Evolutionary conservation across 352 stramenopile species (phyloP).

Genomic region (Thalassiosira exigua): DNA sequence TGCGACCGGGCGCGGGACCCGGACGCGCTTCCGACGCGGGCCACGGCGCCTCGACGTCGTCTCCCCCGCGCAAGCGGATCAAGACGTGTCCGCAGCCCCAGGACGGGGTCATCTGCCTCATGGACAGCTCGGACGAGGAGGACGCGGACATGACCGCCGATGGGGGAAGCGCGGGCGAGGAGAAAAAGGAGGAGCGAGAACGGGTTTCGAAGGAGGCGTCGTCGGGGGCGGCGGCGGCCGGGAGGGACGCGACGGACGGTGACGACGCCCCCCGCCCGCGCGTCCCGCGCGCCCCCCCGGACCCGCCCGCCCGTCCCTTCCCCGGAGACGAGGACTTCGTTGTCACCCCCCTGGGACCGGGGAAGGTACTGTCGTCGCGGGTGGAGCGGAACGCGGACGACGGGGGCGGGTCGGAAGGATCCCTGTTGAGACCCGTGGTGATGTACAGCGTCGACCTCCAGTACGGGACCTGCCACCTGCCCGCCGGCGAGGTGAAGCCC

Average conservation of each 20-base stretch:
- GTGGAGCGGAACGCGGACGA: conserved; percentile 42
- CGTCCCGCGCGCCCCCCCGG: conserved; percentile 17
- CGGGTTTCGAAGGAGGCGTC: background rate
- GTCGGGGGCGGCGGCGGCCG: background rate
- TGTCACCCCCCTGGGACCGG: conserved; percentile 47
- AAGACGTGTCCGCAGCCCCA: conserved; percentile 10
- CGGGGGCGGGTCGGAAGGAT: conserved; percentile 3
- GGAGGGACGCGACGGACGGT: background rate
- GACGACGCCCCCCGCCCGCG: background rate
- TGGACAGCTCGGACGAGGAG: conserved; percentile 58
- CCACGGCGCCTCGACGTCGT: background rate
- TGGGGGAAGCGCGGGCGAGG: conserved; percentile 17
- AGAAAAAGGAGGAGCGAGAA: background rate
- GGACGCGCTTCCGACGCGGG: background rate
- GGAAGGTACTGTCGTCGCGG: conserved; percentile 46
- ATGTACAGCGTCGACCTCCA: conserved; percentile 56
- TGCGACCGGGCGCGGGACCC: background rate
- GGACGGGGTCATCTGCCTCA: conserved; percentile 42
- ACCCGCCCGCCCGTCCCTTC: conserved; percentile 24
- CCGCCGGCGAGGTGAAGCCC: conserved; percentile 36
- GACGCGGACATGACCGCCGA: conserved; percentile 13
- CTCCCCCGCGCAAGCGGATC: conserved; percentile 34
- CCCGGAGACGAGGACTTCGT: conserved; percentile 57
- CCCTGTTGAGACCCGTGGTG: conserved; percentile 42
- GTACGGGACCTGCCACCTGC: conserved; percentile 50